These are phyloP conservation scores for Russula sp. DNA, from an alignment of 768 basidiomycete genomes.

Conservation along the genomic window DNA sequence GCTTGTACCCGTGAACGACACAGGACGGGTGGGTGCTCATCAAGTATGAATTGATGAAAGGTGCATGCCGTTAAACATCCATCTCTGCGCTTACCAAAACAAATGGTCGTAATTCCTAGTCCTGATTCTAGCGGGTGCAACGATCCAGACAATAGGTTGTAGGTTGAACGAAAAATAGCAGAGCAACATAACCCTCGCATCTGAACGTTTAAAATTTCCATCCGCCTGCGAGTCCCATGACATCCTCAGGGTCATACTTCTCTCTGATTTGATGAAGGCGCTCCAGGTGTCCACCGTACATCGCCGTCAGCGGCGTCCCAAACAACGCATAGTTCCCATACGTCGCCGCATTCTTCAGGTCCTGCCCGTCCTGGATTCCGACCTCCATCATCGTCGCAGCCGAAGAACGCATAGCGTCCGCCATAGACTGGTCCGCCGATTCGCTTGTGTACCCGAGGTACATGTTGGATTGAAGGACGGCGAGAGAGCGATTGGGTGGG, in stretches of 20 bases:
- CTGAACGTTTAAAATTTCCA: constrained; percentile 2
- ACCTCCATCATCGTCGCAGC: background rate
- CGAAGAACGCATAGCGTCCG: background rate
- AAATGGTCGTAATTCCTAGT: too few species aligned
- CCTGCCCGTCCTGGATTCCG: constrained; percentile 5
- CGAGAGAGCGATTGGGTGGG: constrained; percentile 1
- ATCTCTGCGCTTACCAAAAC: too few species aligned
- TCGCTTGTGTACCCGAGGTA: background rate
- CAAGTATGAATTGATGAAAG: too few species aligned
- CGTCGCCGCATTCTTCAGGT: background rate
- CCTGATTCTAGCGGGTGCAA: too few species aligned
- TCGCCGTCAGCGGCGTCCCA: background rate
- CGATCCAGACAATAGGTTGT: too few species aligned
- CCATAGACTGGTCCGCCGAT: background rate
- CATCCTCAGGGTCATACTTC: background rate
- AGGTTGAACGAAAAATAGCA: too few species aligned
- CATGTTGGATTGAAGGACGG: background rate
- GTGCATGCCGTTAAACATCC: too few species aligned
- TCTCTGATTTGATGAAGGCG: constrained; percentile 5
- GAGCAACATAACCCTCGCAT: too few species aligned
- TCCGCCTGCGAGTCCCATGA: constrained; percentile 10
- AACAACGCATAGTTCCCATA: constrained; percentile 8
- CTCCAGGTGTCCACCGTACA: constrained; percentile 2
- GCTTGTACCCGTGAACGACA: too few species aligned
- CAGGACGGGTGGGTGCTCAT: too few species aligned